A percentile compares a stretch with the other conserved stretches of the same genome.
Evolutionary conservation across 139 green algal genomes (phyloP).

Genomic region (Volvox reticuliferus): DNA sequence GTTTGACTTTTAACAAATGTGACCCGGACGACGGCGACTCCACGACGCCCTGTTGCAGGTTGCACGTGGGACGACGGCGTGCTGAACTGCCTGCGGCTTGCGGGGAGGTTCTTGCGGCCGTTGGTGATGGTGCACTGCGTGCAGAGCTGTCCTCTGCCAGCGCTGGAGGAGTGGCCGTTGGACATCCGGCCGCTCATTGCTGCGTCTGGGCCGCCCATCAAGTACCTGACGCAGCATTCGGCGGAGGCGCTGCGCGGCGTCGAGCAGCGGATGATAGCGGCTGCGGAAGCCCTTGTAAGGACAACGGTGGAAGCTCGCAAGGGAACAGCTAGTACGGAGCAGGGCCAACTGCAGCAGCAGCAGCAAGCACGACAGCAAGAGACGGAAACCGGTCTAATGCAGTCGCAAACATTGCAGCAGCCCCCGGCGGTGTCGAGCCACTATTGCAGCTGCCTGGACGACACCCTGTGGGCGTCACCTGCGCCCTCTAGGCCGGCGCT

Average conservation of each 20-base stretch:
- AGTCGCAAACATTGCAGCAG: background rate
- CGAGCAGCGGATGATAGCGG: background rate
- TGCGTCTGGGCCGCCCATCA: background rate
- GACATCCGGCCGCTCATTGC: conserved; percentile 18
- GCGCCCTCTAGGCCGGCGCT: background rate
- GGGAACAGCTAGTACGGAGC: background rate
- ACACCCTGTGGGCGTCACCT: background rate
- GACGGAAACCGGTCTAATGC: too few species aligned
- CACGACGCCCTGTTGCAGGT: background rate
- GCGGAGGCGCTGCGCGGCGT: background rate
- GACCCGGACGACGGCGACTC: too few species aligned
- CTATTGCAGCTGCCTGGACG: conserved; percentile 3
- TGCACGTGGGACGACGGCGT: conserved; percentile 34
- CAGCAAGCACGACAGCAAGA: background rate
- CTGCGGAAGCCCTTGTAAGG: background rate
- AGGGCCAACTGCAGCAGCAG: background rate
- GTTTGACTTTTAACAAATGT: too few species aligned
- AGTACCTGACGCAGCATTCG: conserved; percentile 35
- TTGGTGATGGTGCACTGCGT: conserved; percentile 40
- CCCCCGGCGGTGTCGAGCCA: background rate
- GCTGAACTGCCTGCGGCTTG: conserved; percentile 24
- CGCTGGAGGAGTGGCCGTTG: conserved; percentile 28
- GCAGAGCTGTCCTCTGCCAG: conserved; percentile 26
- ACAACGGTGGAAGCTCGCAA: background rate
- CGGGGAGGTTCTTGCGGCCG: background rate